Base-by-base conservation (phyloP, 129 eudicot genomes). In the Flaveria trinervia region DNA sequence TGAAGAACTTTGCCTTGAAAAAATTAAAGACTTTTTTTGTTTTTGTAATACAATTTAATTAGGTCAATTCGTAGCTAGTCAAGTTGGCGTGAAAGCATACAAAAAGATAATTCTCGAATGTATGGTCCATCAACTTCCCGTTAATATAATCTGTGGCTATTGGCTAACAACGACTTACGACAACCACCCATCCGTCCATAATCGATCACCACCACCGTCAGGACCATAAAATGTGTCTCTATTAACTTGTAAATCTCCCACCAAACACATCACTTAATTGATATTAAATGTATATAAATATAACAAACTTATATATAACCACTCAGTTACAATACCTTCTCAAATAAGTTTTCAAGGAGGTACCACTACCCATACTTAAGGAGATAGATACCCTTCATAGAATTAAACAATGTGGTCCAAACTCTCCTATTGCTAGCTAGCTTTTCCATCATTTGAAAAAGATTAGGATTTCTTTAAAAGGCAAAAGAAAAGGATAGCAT, bases 341-440 rank as follows among this genome's bases (percentile, higher is more conserved):
- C 48, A 67, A 77, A 67, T 41, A 25, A 44, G 39, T 55, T 67
- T 30, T 41, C 68, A 41, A 55, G 43, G 75, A 33, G 59, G 74
- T 77, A 77, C 81, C 49, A 44, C 69, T 56, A 43, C 79, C 68
- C 56, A 68, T 26, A 28, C 66, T 55, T 41, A 41, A 54, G 44
- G 50, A 43, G 68, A 77, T 77, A 16, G 56, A 55, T 30, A 77
- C 68, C 57, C 80, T 51, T 77, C 54, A 67, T 6, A 30, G 9
- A 11, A 65, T 77, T 66, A 51, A 65, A 76, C 68, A 51, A 56
- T 4, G 61, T 69, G 81, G 81, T 77, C 76, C 81, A 68, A 41
- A 17, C 16, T 28, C 64, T n/a, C 7, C 55, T 65, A 22, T 59
- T 15, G 30, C 39, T 14, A 44, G 33, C 33, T 28, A 28, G 33